These are phyloP conservation scores for Penicillium sp. DNA, from an alignment of 2,329 filamentous ascomycete genomes.

Conservation along the genomic window DNA sequence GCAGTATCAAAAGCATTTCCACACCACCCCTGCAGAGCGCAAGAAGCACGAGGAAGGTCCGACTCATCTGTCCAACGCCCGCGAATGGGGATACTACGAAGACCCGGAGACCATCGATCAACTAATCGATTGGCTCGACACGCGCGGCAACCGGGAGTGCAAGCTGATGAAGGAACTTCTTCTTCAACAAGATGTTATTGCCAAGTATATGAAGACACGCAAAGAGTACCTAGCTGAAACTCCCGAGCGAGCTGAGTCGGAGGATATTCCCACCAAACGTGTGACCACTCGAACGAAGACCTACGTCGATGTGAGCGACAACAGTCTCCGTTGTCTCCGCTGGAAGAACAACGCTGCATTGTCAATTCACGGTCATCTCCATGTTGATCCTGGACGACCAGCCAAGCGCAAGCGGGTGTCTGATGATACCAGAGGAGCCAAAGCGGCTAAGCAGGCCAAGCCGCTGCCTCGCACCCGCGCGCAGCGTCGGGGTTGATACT, in stretches of 20 bases:
- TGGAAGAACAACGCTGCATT: conserved; percentile 68
- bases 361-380: conserved; percentile 60
- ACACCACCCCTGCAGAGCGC: conserved; percentile 81
- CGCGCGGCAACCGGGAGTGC: conserved; percentile 80
- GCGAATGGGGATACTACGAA: conserved; percentile 90
- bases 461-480: conserved; percentile 54
- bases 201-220: conserved; percentile 77
- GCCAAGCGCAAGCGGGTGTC: conserved; percentile 52
- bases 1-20: conserved; percentile 75
- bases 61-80: conserved; percentile 74
- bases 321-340: conserved; percentile 57
- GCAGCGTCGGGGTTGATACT: conserved; percentile 26
- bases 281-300: conserved; percentile 66
- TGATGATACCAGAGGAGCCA: conserved; percentile 42
- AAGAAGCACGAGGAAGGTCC: conserved; percentile 82
- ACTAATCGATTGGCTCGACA: conserved; percentile 85
- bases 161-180: conserved; percentile 86
- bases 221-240: conserved; percentile 66
- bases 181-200: conserved; percentile 73
- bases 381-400: conserved; percentile 59
- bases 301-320: conserved; percentile 56
- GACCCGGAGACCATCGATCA: conserved; percentile 75
- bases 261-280: conserved; percentile 50
- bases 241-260: conserved; percentile 52
- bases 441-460: conserved; percentile 49